These are phyloP conservation scores for Hysterium pulicare DNA, from an alignment of 2,329 filamentous ascomycete species.

Conservation along the genomic window DNA sequence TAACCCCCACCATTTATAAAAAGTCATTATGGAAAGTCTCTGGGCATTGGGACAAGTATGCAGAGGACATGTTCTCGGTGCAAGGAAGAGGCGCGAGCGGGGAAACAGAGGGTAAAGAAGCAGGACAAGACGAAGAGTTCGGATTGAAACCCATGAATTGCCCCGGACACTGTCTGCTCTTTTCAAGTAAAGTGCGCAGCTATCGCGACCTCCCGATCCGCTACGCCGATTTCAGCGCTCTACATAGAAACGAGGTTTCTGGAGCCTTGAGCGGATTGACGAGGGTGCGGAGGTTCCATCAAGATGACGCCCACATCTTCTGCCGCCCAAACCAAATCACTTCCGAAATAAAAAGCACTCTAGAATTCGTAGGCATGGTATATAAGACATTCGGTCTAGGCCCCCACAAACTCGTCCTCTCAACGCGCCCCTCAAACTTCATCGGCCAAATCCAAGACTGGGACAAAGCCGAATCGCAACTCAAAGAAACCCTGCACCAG, in stretches of 20 bases:
- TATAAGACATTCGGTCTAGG: slow-evolving; percentile 69
- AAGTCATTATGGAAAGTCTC: slow-evolving; percentile 81
- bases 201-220: slow-evolving; percentile 80
- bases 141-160: slow-evolving; percentile 93
- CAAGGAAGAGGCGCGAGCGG: slow-evolving; percentile 51
- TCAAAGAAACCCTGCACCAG: slow-evolving; percentile 60
- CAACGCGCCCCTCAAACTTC: slow-evolving; percentile 72
- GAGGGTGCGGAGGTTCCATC: slow-evolving; percentile 80
- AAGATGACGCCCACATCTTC: slow-evolving; percentile 90
- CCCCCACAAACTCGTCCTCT: slow-evolving; percentile 71
- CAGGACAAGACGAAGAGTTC: slow-evolving; percentile 66
- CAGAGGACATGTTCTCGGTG: slow-evolving; percentile 89
- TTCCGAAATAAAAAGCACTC: slow-evolving; percentile 67
- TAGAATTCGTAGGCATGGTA: slow-evolving; percentile 70
- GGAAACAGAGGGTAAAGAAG: slow-evolving; percentile 42
- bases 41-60: slow-evolving; percentile 85
- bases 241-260: slow-evolving; percentile 84
- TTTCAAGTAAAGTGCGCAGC: slow-evolving; percentile 67
- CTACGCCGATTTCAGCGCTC: slow-evolving; percentile 80
- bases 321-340: slow-evolving; percentile 74
- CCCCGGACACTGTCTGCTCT: slow-evolving; percentile 82
- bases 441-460: slow-evolving; percentile 73
- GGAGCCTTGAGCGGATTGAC: slow-evolving; percentile 79
- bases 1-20: slow-evolving; percentile 89
- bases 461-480: slow-evolving; percentile 63